Evolutionary conservation across 306 rosid species (phyloP).

Genomic region (Lathyrus tuberosus): DNA sequence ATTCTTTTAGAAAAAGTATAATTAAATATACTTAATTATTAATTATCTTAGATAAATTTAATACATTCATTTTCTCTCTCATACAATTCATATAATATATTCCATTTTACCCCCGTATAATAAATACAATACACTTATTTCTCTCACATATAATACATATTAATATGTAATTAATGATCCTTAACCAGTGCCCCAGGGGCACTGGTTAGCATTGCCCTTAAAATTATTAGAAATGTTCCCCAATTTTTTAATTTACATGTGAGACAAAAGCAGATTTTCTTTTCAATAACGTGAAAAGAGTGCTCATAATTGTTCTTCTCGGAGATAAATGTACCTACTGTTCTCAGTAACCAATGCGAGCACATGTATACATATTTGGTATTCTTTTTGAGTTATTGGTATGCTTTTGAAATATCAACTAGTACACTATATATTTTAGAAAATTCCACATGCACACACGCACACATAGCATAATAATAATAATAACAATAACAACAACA

Average conservation of each 20-base stretch:
- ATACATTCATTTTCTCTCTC: too few relatives aligned
- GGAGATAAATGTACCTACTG: neutral
- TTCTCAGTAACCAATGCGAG: neutral
- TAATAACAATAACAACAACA: neutral
- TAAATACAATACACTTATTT: too few relatives aligned
- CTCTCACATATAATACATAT: too few relatives aligned
- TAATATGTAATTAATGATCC: too few relatives aligned
- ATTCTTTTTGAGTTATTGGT: neutral
- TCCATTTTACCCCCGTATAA: too few relatives aligned
- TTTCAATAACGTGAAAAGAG: constrained; percentile 30
- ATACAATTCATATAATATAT: too few relatives aligned
- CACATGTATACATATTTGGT: neutral
- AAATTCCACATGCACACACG: neutral
- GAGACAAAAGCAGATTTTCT: constrained; percentile 17
- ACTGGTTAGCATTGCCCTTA: too few relatives aligned
- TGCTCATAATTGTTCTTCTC: constrained; percentile 6
- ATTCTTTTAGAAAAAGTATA: too few relatives aligned
- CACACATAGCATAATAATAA: neutral
- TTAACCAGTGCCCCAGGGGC: too few relatives aligned
- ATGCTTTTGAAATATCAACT: neutral
- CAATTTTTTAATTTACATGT: constrained; percentile 25
- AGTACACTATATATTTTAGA: neutral
- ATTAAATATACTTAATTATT: too few relatives aligned
- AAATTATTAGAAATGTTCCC: constrained; percentile 17
- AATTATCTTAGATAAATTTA: too few relatives aligned